Base-by-base conservation (phyloP, 805 yeast species). In the Maudiozyma pseudohumilis region DNA sequence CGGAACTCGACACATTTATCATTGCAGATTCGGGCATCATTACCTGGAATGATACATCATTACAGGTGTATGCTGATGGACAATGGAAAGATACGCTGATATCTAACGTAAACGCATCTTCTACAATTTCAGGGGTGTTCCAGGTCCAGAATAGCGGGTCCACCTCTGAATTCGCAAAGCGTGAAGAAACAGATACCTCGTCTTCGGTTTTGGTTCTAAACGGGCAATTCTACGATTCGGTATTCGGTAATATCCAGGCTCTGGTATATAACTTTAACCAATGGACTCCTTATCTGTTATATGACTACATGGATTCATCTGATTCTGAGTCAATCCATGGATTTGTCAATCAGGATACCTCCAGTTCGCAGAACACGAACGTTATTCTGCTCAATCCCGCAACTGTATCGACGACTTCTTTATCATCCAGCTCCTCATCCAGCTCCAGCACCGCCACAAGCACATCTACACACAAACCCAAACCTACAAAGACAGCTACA, bases 211-310 rank as follows among this genome's bases (percentile, higher is more conserved):
- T 43, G 11, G 19, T 72, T 13, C 59, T 66, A 6, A 50, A 68
- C 39, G 76, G 76, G 6, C 55, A 59, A 1, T 36, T 59, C 29
- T 62, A 49, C 29, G 48, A 68, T 17, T 40, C 55, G 19, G 64
- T 64, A 0, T 65, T 56, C 37, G 64, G 53, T 27, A 42, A 38
- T 10, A 36, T 60, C 3, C 50, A 47, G 34, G 47, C 55, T 2
- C 39, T 48, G 28, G 11, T 56, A 2, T 49, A 47, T 32, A 46
- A 51, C 25, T 49, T 43, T 12, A 38, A 46, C 2, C 46, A 37
- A 8, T 58, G 63, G 53, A 37, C 38, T 32, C 53, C 58, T 1
- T 58, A 49, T 38, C 45, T 52, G 25, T 22, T 43, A 8, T 22
- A 36, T 5, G 17, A 35, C 3, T 7, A 17, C 20, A 16, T 9